phyloP scores from a whole-genome alignment of 352 stramenopile species.

The Globisporangium nunn region DNA sequence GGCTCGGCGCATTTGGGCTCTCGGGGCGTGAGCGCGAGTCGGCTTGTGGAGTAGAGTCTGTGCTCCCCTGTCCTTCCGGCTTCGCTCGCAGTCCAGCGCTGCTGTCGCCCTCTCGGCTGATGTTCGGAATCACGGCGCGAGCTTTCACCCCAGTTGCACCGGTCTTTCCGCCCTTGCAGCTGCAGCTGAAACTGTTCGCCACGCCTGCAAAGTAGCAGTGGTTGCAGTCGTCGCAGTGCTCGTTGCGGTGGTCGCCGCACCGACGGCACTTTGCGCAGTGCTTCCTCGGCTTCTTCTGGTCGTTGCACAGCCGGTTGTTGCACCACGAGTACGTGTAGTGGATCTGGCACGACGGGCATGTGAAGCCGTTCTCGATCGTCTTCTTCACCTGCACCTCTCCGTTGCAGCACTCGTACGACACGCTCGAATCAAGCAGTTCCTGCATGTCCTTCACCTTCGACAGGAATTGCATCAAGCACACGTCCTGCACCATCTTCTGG shows the following conservation, averaged over 20 bases:
- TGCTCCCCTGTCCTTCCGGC: not conserved
- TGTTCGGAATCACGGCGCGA: constrained; percentile 40
- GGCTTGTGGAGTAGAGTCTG: not conserved
- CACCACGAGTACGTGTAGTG: constrained; percentile 81
- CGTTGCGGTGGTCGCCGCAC: constrained; percentile 72
- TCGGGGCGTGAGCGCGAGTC: not conserved
- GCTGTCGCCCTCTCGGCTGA: constrained; percentile 10
- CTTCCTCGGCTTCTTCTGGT: constrained; percentile 72
- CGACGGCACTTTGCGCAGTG: constrained; percentile 75
- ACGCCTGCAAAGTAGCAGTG: constrained; percentile 84
- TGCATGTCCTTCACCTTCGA: constrained; percentile 83
- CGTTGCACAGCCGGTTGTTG: constrained; percentile 63
- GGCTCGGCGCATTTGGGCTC: not conserved
- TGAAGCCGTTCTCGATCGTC: constrained; percentile 51
- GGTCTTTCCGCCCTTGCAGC: constrained; percentile 36
- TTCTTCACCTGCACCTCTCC: constrained; percentile 59
- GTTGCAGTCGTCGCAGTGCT: constrained; percentile 77
- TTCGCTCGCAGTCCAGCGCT: constrained; percentile 5
- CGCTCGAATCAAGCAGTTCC: constrained; percentile 64
- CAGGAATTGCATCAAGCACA: constrained; percentile 78
- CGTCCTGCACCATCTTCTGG: constrained; percentile 53
- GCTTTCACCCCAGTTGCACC: constrained; percentile 30
- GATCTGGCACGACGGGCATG: constrained; percentile 44
- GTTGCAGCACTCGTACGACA: constrained; percentile 54
- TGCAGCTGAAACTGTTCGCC: constrained; percentile 79